Conservation (phyloP, 345 rosid genomes). For the Euphorbia peplus region DNA sequence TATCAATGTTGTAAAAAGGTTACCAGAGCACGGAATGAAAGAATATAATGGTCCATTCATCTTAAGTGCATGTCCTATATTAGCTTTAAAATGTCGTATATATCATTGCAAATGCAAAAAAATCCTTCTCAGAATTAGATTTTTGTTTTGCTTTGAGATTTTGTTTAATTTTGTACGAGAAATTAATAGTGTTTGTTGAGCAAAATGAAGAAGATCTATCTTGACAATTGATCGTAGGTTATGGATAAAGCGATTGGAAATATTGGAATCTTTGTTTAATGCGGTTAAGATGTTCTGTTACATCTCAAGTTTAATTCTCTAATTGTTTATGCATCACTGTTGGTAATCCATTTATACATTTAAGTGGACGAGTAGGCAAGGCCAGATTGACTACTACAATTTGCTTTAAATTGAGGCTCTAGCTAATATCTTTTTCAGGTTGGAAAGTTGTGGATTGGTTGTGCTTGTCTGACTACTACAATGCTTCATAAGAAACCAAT, state of each 20-base stretch:
- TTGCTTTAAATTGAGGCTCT: not conserved
- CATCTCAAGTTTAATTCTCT: not conserved
- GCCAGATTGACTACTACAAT: not conserved
- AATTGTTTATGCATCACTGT: not conserved
- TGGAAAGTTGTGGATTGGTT: not conserved
- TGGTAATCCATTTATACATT: not conserved
- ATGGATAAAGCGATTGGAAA: slow-evolving; percentile 4
- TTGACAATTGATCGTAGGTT: not conserved
- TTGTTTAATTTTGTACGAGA: not conserved
- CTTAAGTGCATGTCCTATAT: not conserved
- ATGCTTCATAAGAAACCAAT: not conserved
- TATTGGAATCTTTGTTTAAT: not conserved
- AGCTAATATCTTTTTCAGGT: not conserved
- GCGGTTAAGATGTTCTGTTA: not conserved
- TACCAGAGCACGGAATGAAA: not conserved
- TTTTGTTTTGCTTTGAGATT: not conserved
- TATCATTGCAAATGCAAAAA: not conserved
- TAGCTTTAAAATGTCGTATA: slow-evolving; percentile 1
- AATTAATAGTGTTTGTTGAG: not conserved
- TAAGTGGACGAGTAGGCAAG: not conserved
- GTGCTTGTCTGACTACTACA: not conserved
- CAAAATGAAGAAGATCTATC: not conserved
- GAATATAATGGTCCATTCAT: not conserved
- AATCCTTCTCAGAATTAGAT: not conserved
- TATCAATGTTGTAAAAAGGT: not conserved